Evolutionary conservation across 2,329 filamentous ascomycete genomes (phyloP).

Genomic region (Blastomyces parvus): DNA sequence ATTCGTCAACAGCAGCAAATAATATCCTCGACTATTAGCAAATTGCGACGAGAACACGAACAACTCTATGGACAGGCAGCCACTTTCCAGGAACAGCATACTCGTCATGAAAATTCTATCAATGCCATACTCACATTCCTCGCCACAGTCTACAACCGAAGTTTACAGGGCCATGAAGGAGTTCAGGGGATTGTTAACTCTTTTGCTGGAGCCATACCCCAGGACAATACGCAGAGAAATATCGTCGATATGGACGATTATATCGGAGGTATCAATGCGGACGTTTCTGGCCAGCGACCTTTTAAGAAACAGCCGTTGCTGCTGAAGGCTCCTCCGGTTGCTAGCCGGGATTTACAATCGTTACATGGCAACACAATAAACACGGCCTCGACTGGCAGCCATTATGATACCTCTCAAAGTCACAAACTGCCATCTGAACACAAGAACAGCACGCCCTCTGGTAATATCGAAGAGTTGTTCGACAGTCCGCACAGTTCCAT

Average conservation of each 20-base stretch:
- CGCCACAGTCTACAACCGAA: conserved; percentile 91
- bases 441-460: conserved; percentile 22
- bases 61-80: conserved; percentile 80
- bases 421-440: conserved; percentile 24
- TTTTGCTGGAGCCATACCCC: conserved; percentile 64
- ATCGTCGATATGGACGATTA: conserved; percentile 55
- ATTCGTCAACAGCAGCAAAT: conserved; percentile 78
- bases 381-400: conserved; percentile 25
- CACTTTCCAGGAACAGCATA: conserved; percentile 82
- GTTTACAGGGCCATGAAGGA: conserved; percentile 71
- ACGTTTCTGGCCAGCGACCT: conserved; percentile 27
- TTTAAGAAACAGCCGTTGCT: conserved; percentile 40
- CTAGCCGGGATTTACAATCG: conserved; percentile 17
- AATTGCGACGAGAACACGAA: conserved; percentile 75
- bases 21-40: conserved; percentile 72
- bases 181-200: conserved; percentile 73
- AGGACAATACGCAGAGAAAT: conserved; percentile 47
- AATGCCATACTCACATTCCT: conserved; percentile 97
- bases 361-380: conserved; percentile 31
- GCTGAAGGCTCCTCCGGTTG: conserved; percentile 35
- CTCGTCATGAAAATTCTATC: conserved; percentile 96
- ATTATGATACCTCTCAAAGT: conserved; percentile 24
- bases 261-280: conserved; percentile 12
- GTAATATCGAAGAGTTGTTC: conserved; percentile 38
- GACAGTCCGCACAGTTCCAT: conserved; percentile 20